Evolutionary conservation across 805 yeast species (phyloP).

Genomic region (Pichia ethanolica): DNA sequence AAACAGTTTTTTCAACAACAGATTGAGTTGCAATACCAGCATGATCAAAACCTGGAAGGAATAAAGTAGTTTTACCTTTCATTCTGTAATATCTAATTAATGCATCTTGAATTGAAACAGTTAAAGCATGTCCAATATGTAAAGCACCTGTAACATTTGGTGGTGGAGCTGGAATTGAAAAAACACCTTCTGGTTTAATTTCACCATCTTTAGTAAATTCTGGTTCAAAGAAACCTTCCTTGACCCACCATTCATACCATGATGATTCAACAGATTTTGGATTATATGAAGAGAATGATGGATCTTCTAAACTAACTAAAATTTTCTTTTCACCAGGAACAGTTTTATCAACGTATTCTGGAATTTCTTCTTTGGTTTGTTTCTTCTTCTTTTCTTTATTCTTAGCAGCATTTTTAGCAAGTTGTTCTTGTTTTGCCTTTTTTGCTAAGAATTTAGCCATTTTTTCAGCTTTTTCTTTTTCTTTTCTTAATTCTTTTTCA

Average conservation of each 20-base stretch:
- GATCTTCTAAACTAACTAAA: slow-evolving; percentile 80
- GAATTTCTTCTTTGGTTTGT: slow-evolving; percentile 62
- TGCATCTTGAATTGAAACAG: slow-evolving; percentile 90
- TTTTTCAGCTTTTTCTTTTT: slow-evolving; percentile 51
- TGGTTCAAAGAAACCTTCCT: slow-evolving; percentile 83
- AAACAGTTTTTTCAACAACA: slow-evolving; percentile 91
- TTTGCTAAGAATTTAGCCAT: slow-evolving; percentile 68
- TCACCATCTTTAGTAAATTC: slow-evolving; percentile 70
- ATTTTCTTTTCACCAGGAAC: slow-evolving; percentile 86
- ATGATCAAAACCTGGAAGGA: slow-evolving; percentile 95
- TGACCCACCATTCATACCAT: slow-evolving; percentile 97
- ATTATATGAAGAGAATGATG: slow-evolving; percentile 87
- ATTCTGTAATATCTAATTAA: slow-evolving; percentile 91
- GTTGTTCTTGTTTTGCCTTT: slow-evolving; percentile 63
- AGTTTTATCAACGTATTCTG: slow-evolving; percentile 78
- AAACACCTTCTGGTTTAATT: slow-evolving; percentile 72
- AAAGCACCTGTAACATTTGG: slow-evolving; percentile 98
- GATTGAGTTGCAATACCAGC: slow-evolving; percentile 99
- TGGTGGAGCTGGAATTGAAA: slow-evolving; percentile 96
- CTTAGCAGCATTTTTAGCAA: slow-evolving; percentile 38
- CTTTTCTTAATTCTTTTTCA: slow-evolving; percentile 67
- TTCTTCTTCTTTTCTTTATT: slow-evolving; percentile 53
- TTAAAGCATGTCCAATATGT: slow-evolving; percentile 97
- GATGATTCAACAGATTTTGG: slow-evolving; percentile 92
- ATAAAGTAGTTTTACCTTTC: slow-evolving; percentile 91